Evolutionary conservation across 495 filamentous ascomycete genomes (phyloP).

Genomic region (Neurospora pannonica): DNA sequence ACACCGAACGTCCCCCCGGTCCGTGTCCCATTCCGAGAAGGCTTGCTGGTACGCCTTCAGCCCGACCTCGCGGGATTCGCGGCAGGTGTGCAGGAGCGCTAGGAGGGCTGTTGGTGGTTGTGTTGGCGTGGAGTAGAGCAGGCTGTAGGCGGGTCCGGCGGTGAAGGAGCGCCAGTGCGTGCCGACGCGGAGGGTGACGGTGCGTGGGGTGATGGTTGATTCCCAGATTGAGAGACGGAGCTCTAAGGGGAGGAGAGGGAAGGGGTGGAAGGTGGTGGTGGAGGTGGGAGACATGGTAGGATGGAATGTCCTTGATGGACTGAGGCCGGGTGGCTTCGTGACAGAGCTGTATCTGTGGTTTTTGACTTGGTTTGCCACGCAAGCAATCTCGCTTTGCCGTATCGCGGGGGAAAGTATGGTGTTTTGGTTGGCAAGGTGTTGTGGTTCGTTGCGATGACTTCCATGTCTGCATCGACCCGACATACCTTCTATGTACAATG

Average conservation of each 20-base stretch:
- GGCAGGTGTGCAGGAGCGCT: background rate
- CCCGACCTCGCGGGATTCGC: background rate
- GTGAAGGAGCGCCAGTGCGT: background rate
- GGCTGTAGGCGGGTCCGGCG: background rate
- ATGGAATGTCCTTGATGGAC: background rate
- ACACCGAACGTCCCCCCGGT: background rate
- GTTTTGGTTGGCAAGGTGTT: background rate
- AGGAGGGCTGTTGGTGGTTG: background rate
- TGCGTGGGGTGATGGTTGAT: background rate
- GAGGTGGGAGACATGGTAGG: background rate
- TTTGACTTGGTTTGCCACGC: no score
- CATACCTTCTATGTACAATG: no score
- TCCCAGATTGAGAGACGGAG: constrained; percentile 29
- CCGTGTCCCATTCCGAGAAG: background rate
- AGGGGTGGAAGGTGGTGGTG: constrained; percentile 16
- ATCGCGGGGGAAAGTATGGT: no score
- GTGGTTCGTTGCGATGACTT: background rate
- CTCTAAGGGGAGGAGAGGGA: constrained; percentile 27
- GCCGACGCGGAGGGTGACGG: background rate
- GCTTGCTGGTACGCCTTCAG: background rate
- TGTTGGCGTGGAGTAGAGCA: background rate
- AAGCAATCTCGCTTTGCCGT: no score
- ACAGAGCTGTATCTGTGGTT: no score
- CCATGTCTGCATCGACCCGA: no score
- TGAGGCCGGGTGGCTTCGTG: background rate